These are phyloP conservation scores for Monosporascus cannonballus DNA, from an alignment of 2,329 filamentous ascomycete genomes.

Conservation along the genomic window DNA sequence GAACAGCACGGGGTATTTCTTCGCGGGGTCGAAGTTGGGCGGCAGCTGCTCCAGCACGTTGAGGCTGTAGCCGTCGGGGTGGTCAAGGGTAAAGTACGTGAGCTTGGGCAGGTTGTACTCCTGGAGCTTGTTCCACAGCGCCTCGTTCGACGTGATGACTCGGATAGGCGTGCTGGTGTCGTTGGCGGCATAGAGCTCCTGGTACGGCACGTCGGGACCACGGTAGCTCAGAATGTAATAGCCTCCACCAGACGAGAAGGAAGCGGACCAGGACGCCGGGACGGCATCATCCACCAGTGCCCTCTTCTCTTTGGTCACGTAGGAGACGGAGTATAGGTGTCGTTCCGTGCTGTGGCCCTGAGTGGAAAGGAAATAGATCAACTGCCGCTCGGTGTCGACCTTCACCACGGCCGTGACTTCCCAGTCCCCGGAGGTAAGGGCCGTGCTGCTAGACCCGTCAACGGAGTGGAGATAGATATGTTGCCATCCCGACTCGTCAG, in stretches of 20 bases:
- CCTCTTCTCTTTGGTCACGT: slow-evolving; percentile 45
- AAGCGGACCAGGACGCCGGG: slow-evolving; percentile 56
- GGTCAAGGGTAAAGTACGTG: slow-evolving; percentile 55
- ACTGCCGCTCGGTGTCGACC: slow-evolving; percentile 47
- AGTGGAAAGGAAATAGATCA: slow-evolving; percentile 61
- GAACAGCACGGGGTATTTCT: slow-evolving; percentile 62
- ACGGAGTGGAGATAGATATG: slow-evolving; percentile 62
- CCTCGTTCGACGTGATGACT: slow-evolving; percentile 55
- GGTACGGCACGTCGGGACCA: slow-evolving; percentile 63
- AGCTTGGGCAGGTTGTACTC: slow-evolving; percentile 59
- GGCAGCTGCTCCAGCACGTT: slow-evolving; percentile 63
- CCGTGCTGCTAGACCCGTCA: slow-evolving; percentile 44
- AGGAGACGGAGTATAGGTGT: slow-evolving; percentile 62
- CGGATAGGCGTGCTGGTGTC: slow-evolving; percentile 46
- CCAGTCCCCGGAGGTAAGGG: slow-evolving; percentile 60
- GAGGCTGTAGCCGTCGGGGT: slow-evolving; percentile 54
- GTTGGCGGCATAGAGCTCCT: slow-evolving; percentile 57
- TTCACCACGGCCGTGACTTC: slow-evolving; percentile 56
- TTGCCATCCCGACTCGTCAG: slow-evolving; percentile 58
- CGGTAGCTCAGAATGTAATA: slow-evolving; percentile 62
- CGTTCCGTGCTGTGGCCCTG: slow-evolving; percentile 61
- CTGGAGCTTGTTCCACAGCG: slow-evolving; percentile 46
- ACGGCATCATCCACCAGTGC: slow-evolving; percentile 56
- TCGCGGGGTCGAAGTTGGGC: slow-evolving; percentile 53
- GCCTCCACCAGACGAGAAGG: slow-evolving; percentile 55